Percentiles rank a stretch among this genome's conserved stretches.
Evolutionary conservation across 1,284 basidiomycete genomes (phyloP).

Genomic region (Xerocomus amazonicus): DNA sequence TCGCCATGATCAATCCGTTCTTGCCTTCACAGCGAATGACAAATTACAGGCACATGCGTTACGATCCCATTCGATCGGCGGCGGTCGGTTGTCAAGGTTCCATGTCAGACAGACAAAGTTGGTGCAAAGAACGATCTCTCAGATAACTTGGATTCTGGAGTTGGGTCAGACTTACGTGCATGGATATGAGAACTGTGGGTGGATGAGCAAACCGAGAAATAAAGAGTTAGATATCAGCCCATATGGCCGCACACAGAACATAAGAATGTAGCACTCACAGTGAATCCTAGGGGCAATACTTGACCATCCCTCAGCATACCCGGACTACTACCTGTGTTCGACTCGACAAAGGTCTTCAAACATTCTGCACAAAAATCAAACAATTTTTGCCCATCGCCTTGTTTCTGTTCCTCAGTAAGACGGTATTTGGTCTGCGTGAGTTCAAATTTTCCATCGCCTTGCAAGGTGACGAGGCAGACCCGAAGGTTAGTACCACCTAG

Average conservation of each 20-base stretch:
- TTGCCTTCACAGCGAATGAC: constrained; percentile 53
- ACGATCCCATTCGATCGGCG: not conserved
- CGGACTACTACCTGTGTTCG: constrained; percentile 62
- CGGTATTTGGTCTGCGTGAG: constrained; percentile 98
- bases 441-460: constrained; percentile 94
- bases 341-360: constrained; percentile 82
- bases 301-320: constrained; percentile 64
- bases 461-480: constrained; percentile 92
- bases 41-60: not conserved
- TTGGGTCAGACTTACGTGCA: constrained; percentile 61
- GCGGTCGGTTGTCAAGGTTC: not conserved
- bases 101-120: not conserved
- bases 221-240: constrained; percentile 1
- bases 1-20: constrained; percentile 91
- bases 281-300: constrained; percentile 87
- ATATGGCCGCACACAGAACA: not conserved
- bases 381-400: constrained; percentile 90
- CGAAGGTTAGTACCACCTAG: constrained; percentile 93
- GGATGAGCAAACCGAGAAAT: not conserved
- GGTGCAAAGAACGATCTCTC: not conserved
- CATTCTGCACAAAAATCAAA: constrained; percentile 99
- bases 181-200: constrained; percentile 83
- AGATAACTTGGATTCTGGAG: not conserved
- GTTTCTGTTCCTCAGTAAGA: constrained; percentile 96
- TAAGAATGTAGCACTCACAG: constrained; percentile 51